Base-by-base conservation (phyloP, 768 basidiomycete species). In the Tremella yokohamensis region DNA sequence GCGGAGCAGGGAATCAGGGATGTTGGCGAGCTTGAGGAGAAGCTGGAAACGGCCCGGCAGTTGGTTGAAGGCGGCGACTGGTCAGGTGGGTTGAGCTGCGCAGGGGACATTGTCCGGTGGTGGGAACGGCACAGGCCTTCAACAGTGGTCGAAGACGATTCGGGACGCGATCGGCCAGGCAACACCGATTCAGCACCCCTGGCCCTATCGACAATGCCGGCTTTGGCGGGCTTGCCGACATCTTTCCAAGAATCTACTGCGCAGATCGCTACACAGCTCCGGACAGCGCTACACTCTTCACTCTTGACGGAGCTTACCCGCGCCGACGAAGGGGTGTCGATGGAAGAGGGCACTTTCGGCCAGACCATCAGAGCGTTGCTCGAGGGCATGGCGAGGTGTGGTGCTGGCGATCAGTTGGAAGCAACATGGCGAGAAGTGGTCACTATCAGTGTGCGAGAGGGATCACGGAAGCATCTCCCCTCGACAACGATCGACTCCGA, bases 11-110 rank as follows among this genome's bases (percentile, higher is more conserved):
- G 91, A 13, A 76, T 81, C 45, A 83, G 85, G 49, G 49, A 56
- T 29, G 51, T 76, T 22, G 66, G 80, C 8, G 84, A 84, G 15
- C 84, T 92, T 24, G 83, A 86, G 50, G 90, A 96, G 68, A 86
- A 89, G 81, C 81, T 85, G 0, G 82, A 82, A 2, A 82, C 90
- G 40, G 85, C 87, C 25, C 84, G 82, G 56, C 80, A 83, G 22
- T 75, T 96, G 52, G 89, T 92, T n/a, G 81, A 81, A 49, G 85
- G 85, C 18, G 90, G 89, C 0, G 89, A 96, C 64, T 97, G 90
- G 88, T 83, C 84, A 13, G 87, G 89, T 55, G 91, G 91, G 7
- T 77, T 97, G 56, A 82, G 82, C 48, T 71, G 70, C 34, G 48
- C 75, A 49, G 72, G 68, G 24, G 74, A 75, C 51, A 64, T 78